Evolutionary conservation across 108 stramenopile species (phyloP), one percentile per base, ranked within the genome.

Genomic region (Pseudonitzschia delicatissima): DNA sequence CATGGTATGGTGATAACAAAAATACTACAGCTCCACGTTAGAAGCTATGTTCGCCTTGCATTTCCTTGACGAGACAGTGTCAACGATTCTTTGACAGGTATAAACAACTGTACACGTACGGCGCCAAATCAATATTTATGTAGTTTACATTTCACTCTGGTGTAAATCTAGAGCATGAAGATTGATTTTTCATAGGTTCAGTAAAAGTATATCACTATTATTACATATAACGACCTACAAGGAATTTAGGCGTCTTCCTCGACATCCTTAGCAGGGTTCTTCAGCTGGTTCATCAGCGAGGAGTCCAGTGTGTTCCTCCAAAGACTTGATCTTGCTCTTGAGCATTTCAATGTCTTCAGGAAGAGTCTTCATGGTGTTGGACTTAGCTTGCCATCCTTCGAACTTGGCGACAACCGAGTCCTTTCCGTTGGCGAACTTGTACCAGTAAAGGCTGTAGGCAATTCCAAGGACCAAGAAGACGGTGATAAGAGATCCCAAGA

Each of bases 401-500:
- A 87, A 64, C 62, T 68, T 77, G 3, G 55, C 62, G 45, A 42
- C 29, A 34, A 67, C 69, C 39, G 42, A 64, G 13, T 59, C 60
- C 15, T 57, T 67, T 27, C 87, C 85, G 13, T 79, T 80, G 11
- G 74, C 45, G 64, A 61, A 81, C 40, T 72, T 32, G 86, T 84
- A 51, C 72, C 81, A 49, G 80, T 80, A 74, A 35, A 74, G 13
- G 45, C 37, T 66, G 74, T 79, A 77, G 34, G 45, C 17, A 31
- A 80, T 34, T 29, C 66, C 26, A 11, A 67, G n/a, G 57, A 62
- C 45, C 13, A 90, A 29, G 26, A 83, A 27, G 23, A 86, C 27
- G 34, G 79, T 58, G 26, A 95, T 6, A 48, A 88, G 67, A 5
- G 71, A 64, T 47, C 89, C 91, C 58, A 92, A 63, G 3, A 79